phyloP scores from a whole-genome alignment of 2,329 filamentous ascomycete genomes.

The Paecilomyces dactylethromorphus region DNA sequence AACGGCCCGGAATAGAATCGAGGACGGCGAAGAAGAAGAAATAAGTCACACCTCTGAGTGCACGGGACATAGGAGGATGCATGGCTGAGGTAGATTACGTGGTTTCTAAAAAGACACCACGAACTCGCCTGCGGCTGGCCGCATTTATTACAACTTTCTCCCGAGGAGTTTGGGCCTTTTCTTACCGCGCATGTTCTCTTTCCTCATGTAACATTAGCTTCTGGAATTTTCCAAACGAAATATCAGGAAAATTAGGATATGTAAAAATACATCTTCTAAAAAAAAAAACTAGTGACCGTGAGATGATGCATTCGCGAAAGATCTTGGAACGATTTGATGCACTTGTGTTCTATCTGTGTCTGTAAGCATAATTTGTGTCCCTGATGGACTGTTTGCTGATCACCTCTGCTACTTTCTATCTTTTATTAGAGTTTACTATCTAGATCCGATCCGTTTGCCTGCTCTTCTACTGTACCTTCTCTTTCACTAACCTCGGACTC shows the following conservation, averaged over 20 bases:
- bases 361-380: too few species aligned
- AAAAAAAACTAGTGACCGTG: neutral
- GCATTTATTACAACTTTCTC: neutral
- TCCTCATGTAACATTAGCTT: neutral
- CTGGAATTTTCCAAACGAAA: neutral
- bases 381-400: too few species aligned
- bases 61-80: neutral
- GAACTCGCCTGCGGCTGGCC: neutral
- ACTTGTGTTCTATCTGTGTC: neutral
- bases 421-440: too few species aligned
- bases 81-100: neutral
- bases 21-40: constrained; percentile 23
- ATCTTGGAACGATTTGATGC: neutral
- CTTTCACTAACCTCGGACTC: too few species aligned
- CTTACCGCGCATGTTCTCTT: neutral
- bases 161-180: neutral
- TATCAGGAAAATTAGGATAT: neutral
- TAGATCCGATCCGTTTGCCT: too few species aligned
- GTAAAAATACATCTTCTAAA: neutral
- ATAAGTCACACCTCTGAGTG: constrained; percentile 4
- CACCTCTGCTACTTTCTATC: too few species aligned
- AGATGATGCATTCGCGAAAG: neutral
- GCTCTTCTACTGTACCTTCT: too few species aligned
- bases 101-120: neutral
- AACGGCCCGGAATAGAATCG: constrained; percentile 13